These are phyloP conservation scores for Pseudogymnoascus sp. DNA, from an alignment of 2,329 filamentous ascomycete species.

Conservation along the genomic window DNA sequence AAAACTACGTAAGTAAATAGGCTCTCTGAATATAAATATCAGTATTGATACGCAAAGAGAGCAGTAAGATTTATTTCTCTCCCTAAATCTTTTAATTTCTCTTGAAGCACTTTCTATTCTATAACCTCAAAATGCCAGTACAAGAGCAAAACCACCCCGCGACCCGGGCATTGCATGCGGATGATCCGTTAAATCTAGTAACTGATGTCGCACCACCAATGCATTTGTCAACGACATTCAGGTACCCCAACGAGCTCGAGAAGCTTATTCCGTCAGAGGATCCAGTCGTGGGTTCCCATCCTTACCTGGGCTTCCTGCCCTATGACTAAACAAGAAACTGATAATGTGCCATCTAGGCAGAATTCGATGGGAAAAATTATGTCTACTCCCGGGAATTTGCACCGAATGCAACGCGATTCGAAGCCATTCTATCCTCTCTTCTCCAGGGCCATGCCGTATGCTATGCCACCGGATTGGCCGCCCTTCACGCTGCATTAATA, in stretches of 20 bases:
- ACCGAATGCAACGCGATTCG: slow-evolving; percentile 77
- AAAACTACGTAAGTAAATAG: not conserved
- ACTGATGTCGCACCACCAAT: slow-evolving; percentile 80
- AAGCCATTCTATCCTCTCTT: slow-evolving; percentile 69
- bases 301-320: not conserved
- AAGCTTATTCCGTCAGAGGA: slow-evolving; percentile 49
- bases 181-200: slow-evolving; percentile 65
- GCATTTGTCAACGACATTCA: slow-evolving; percentile 89
- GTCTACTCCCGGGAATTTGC: slow-evolving; percentile 76
- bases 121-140: not conserved
- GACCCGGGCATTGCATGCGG: slow-evolving; percentile 54
- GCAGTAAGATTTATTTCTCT: not conserved
- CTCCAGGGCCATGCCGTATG: slow-evolving; percentile 63
- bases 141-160: not conserved
- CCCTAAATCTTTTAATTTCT: not conserved
- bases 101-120: not conserved
- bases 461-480: slow-evolving; percentile 77
- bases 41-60: not conserved
- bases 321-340: not conserved
- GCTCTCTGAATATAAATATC: not conserved
- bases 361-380: slow-evolving; percentile 46
- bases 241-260: slow-evolving; percentile 66
- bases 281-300: slow-evolving; percentile 41
- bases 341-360: slow-evolving; percentile 30
- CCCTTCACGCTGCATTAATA: slow-evolving; percentile 83